These are phyloP conservation scores for Parachlorella kessleri DNA, from an alignment of 139 green algal genomes.

Conservation along the genomic window DNA sequence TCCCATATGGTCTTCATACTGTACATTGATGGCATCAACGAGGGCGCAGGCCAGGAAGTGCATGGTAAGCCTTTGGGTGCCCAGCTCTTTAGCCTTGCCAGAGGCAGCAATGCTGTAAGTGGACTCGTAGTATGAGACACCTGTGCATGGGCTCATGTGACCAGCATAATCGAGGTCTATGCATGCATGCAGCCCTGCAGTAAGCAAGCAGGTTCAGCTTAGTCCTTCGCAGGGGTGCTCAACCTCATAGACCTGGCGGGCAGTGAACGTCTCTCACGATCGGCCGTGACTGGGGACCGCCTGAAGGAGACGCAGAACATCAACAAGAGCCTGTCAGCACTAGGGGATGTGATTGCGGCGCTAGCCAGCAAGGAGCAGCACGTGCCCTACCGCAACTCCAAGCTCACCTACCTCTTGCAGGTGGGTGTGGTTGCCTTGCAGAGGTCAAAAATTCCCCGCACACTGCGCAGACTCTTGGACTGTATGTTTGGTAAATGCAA, in stretches of 20 bases:
- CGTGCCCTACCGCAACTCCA: slow-evolving; percentile 91
- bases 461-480: background rate
- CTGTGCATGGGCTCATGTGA: no score
- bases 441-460: background rate
- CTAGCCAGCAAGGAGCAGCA: slow-evolving; percentile 73
- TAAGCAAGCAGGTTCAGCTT: background rate
- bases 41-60: slow-evolving; percentile 55
- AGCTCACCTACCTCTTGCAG: slow-evolving; percentile 95
- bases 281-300: slow-evolving; percentile 69
- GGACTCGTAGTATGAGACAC: no score
- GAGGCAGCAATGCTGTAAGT: background rate
- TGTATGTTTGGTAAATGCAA: no score
- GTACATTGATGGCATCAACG: slow-evolving; percentile 82
- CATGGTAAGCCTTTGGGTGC: slow-evolving; percentile 30
- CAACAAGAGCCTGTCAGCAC: slow-evolving; percentile 85
- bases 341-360: slow-evolving; percentile 86
- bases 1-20: slow-evolving; percentile 96
- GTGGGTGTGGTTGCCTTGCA: background rate
- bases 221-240: slow-evolving; percentile 53
- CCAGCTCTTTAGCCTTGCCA: background rate
- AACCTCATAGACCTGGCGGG: slow-evolving; percentile 95
- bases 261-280: slow-evolving; percentile 80
- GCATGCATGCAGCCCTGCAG: background rate
- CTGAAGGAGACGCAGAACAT: slow-evolving; percentile 93
- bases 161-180: no score